phyloP scores from a whole-genome alignment of 2,329 filamentous ascomycete genomes.

The Neopestalotiopsis rosae region DNA sequence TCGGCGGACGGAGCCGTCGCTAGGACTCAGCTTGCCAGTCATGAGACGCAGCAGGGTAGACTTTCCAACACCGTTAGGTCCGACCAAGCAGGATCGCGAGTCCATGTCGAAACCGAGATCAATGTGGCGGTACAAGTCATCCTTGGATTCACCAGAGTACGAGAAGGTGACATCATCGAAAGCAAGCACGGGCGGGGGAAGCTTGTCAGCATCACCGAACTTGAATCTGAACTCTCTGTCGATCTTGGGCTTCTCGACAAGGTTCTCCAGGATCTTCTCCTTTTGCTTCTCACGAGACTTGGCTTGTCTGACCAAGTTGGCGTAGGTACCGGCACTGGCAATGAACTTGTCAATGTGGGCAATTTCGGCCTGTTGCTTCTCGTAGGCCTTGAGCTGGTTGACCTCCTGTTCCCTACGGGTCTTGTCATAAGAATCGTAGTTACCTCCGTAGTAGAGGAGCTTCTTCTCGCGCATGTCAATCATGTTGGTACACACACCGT shows the following conservation, averaged over 20 bases:
- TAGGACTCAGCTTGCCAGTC: slow-evolving; percentile 92
- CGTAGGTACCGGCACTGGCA: slow-evolving; percentile 98
- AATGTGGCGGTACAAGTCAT: slow-evolving; percentile 95
- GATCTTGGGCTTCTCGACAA: slow-evolving; percentile 85
- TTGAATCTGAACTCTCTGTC: slow-evolving; percentile 97
- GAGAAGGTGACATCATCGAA: slow-evolving; percentile 98
- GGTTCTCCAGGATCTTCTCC: slow-evolving; percentile 99
- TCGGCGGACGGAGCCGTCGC: slow-evolving; percentile 78
- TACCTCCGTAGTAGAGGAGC: slow-evolving; percentile 98
- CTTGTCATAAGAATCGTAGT: slow-evolving; percentile 99
- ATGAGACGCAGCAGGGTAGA: slow-evolving; percentile 95
- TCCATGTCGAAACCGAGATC: slow-evolving; percentile 99
- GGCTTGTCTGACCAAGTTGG: slow-evolving; percentile 98
- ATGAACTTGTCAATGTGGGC: slow-evolving; percentile 99
- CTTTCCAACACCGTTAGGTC: slow-evolving; percentile 99
- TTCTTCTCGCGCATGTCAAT: slow-evolving; percentile 93
- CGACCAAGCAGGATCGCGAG: slow-evolving; percentile 93
- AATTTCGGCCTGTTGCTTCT: slow-evolving; percentile 99
- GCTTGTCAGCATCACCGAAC: slow-evolving; percentile 98
- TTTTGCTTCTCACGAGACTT: slow-evolving; percentile 99
- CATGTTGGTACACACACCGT: slow-evolving; percentile 98
- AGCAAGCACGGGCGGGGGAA: slow-evolving; percentile 94
- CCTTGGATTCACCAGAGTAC: slow-evolving; percentile 86
- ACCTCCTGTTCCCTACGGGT: slow-evolving; percentile 91
- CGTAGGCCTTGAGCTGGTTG: slow-evolving; percentile 99